These are phyloP conservation scores for Phytophthora tentaculata DNA, from an alignment of 352 stramenopile species.

Conservation along the genomic window DNA sequence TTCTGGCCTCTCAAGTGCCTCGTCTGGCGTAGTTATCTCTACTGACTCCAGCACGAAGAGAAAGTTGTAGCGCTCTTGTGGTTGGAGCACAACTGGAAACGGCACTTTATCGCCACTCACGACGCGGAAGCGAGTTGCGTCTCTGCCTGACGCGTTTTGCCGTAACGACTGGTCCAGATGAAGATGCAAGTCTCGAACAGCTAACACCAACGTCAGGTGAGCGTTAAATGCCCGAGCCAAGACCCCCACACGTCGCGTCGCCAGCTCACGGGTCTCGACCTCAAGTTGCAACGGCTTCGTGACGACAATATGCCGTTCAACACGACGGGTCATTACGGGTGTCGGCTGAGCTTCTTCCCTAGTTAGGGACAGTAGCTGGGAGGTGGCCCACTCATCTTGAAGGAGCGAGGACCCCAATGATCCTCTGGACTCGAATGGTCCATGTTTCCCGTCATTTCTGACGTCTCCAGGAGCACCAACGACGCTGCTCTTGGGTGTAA, in stretches of 20 bases:
- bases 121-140: conserved; percentile 38
- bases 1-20: conserved; percentile 17
- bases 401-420: conserved; percentile 28
- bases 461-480: conserved; percentile 12
- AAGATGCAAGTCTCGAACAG: conserved; percentile 67
- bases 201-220: conserved; percentile 45
- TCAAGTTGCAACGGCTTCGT: conserved; percentile 63
- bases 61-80: conserved; percentile 75
- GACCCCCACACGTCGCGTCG: conserved; percentile 49
- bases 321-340: conserved; percentile 46
- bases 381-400: conserved; percentile 42
- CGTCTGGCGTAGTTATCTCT: conserved; percentile 20
- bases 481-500: conserved; percentile 44
- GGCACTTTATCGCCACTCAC: conserved; percentile 47
- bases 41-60: conserved; percentile 51
- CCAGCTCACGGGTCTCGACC: conserved; percentile 58
- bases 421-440: not conserved
- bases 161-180: conserved; percentile 60
- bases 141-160: conserved; percentile 4
- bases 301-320: conserved; percentile 59
- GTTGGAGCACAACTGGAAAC: conserved; percentile 62
- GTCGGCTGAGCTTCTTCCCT: conserved; percentile 50
- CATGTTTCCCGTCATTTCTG: conserved; percentile 5
- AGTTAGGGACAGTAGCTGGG: conserved; percentile 52
- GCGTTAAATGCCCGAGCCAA: conserved; percentile 56